Base-by-base conservation (phyloP, 108 stramenopile species). In the Pseudonitzschia delicatissima region DNA sequence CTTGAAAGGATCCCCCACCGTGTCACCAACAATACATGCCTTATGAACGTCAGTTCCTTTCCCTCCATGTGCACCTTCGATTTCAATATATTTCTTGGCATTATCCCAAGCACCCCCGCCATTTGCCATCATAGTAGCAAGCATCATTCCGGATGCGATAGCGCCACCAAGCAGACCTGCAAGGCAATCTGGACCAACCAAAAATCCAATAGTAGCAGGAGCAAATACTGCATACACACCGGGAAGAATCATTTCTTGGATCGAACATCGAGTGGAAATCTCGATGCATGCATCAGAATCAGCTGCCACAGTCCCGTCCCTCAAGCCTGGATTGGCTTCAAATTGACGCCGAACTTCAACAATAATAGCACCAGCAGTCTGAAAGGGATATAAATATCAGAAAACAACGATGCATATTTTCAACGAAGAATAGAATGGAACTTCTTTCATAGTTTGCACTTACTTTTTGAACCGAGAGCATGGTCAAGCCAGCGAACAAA, bases 61-160 rank as follows among this genome's bases (percentile, higher is more conserved):
- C 37, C 85, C 88, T 45, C 85, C 83, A 62, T 57, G 52, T 11
- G 80, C 80, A 32, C 84, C 84, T 72, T 90, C 87, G 69, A 87
- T 88, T 73, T 92, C 91, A 78, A 86, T 87, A 77, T 90, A 96
- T 86, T 97, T 97, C 78, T 97, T 97, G 53, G 95, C 80, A 85
- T 97, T 97, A 71, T 97, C 97, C 97, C 97, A 97, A 23, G 97
- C 97, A 45, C 97, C 97, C 15, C 97, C 97, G n/a, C 93, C 93
- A 78, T 95, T 96, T 61, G 92, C 78, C 90, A 96, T 87, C 80
- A 95, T 92, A n/a, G 94, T 68, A 31, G 95, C 95, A 61, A 97
- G 72, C 95, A 96, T 93, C 85, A 96, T 91, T 31, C 95, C 95
- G 20, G 87, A 82, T 18, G 78, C 77, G 67, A 92, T 89, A 39